phyloP scores from a whole-genome alignment of 345 rosid genomes.

The Ceriops tagal region DNA sequence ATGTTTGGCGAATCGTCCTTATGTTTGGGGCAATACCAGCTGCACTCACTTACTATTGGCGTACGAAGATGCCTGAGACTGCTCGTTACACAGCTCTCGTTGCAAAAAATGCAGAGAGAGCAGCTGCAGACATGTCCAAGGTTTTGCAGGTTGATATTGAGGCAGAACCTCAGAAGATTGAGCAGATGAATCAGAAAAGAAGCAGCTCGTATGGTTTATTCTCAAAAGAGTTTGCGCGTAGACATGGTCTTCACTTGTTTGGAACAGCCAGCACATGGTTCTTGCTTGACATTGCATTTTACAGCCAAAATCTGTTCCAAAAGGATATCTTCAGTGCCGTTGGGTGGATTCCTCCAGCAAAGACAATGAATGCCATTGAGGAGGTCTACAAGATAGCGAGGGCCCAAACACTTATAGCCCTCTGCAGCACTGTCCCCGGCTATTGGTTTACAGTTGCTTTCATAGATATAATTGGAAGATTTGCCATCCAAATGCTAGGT shows the following conservation, averaged over 20 bases:
- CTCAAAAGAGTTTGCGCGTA: slow-evolving; percentile 41
- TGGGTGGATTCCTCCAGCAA: slow-evolving; percentile 35
- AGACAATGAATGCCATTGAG: slow-evolving; percentile 56
- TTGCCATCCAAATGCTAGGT: slow-evolving; percentile 58
- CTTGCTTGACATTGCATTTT: slow-evolving; percentile 67
- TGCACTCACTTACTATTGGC: slow-evolving; percentile 66
- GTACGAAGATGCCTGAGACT: slow-evolving; percentile 81
- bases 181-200: neutral
- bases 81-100: slow-evolving; percentile 76
- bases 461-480: slow-evolving; percentile 58
- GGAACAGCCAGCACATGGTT: slow-evolving; percentile 73
- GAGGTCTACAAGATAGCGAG: slow-evolving; percentile 48
- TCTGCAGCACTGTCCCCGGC: slow-evolving; percentile 61
- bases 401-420: slow-evolving; percentile 56
- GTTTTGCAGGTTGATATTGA: slow-evolving; percentile 35
- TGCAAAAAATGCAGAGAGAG: slow-evolving; percentile 53
- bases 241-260: slow-evolving; percentile 63
- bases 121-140: slow-evolving; percentile 66
- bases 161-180: slow-evolving; percentile 1
- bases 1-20: slow-evolving; percentile 64
- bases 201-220: slow-evolving; percentile 34
- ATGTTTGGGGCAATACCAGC: slow-evolving; percentile 84
- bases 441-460: slow-evolving; percentile 72
- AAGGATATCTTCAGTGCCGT: slow-evolving; percentile 60
- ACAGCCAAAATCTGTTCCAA: slow-evolving; percentile 59